Percentiles rank a stretch among this genome's conserved stretches.
phyloP scores from a whole-genome alignment of 805 yeast genomes.

The Candida bentonensis region DNA sequence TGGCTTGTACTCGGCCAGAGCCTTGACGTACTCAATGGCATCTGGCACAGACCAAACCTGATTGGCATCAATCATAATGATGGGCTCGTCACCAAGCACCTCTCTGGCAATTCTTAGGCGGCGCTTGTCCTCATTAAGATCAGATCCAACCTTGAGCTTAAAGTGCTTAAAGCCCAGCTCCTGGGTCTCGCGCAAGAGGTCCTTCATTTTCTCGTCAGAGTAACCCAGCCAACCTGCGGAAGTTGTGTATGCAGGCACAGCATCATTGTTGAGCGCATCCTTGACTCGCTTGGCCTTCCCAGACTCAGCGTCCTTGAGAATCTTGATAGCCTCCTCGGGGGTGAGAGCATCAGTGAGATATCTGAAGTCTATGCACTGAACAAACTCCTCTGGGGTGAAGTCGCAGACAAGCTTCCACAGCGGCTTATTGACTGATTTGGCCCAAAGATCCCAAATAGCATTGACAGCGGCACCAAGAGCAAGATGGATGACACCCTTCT shows the following conservation, averaged over 20 bases:
- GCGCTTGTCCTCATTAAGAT: conserved; percentile 24
- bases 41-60: conserved; percentile 25
- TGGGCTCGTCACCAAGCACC: conserved; percentile 26
- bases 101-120: conserved; percentile 26
- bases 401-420: conserved; percentile 30
- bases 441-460: conserved; percentile 33
- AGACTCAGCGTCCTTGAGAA: conserved; percentile 18
- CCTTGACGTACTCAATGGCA: conserved; percentile 21
- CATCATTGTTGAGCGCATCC: conserved; percentile 21
- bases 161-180: conserved; percentile 27
- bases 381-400: conserved; percentile 29
- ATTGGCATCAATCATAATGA: conserved; percentile 24
- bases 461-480: conserved; percentile 29
- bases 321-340: conserved; percentile 27
- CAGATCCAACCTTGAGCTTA: conserved; percentile 30
- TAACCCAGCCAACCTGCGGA: conserved; percentile 33
- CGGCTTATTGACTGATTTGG: conserved; percentile 24
- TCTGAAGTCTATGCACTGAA: conserved; percentile 27
- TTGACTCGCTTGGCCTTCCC: conserved; percentile 23
- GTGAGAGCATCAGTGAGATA: conserved; percentile 30
- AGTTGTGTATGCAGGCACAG: conserved; percentile 33
- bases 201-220: conserved; percentile 27
- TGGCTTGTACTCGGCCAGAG: conserved; percentile 20
- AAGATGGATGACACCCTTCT: conserved; percentile 28
- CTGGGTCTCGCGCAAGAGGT: conserved; percentile 20